Evolutionary conservation across 2,329 filamentous ascomycete species (phyloP).

Genomic region (Penicillium crustosum): DNA sequence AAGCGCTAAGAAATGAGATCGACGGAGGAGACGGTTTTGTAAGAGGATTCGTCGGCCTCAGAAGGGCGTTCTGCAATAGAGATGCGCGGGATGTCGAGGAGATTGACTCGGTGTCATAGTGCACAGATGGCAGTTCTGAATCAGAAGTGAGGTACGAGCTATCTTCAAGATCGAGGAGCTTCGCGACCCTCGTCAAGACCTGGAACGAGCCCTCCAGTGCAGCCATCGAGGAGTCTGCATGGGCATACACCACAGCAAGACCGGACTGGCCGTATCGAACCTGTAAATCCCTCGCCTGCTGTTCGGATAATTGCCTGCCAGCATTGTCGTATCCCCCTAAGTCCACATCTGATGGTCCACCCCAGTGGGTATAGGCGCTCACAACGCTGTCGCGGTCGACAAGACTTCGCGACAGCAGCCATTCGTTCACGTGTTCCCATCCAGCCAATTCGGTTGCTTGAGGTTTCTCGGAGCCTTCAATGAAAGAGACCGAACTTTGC

Average conservation of each 20-base stretch:
- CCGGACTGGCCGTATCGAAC: slow-evolving; percentile 58
- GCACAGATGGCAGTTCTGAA: slow-evolving; percentile 30
- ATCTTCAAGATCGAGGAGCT: slow-evolving; percentile 52
- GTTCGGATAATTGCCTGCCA: slow-evolving; percentile 44
- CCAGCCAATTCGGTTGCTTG: slow-evolving; percentile 36
- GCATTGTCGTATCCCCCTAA: slow-evolving; percentile 54
- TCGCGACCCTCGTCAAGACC: slow-evolving; percentile 52
- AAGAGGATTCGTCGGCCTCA: slow-evolving; percentile 41
- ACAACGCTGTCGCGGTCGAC: slow-evolving; percentile 52
- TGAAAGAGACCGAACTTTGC: slow-evolving; percentile 30
- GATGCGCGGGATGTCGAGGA: slow-evolving; percentile 41
- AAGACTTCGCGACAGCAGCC: slow-evolving; percentile 56
- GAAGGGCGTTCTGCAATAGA: slow-evolving; percentile 44
- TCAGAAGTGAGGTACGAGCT: slow-evolving; percentile 36
- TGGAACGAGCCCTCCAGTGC: slow-evolving; percentile 51
- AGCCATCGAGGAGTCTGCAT: slow-evolving; percentile 46
- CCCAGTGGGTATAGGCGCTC: slow-evolving; percentile 56
- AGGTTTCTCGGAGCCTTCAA: slow-evolving; percentile 19
- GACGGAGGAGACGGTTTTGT: slow-evolving; percentile 42
- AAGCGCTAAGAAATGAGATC: slow-evolving; percentile 41
- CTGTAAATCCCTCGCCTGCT: slow-evolving; percentile 45
- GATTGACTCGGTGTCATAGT: slow-evolving; percentile 33
- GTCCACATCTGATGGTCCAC: slow-evolving; percentile 60
- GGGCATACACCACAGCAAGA: slow-evolving; percentile 59
- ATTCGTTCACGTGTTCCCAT: slow-evolving; percentile 61